Conservation (phyloP, 2,329 filamentous ascomycete species). For the Plectosphaerella sp. region DNA sequence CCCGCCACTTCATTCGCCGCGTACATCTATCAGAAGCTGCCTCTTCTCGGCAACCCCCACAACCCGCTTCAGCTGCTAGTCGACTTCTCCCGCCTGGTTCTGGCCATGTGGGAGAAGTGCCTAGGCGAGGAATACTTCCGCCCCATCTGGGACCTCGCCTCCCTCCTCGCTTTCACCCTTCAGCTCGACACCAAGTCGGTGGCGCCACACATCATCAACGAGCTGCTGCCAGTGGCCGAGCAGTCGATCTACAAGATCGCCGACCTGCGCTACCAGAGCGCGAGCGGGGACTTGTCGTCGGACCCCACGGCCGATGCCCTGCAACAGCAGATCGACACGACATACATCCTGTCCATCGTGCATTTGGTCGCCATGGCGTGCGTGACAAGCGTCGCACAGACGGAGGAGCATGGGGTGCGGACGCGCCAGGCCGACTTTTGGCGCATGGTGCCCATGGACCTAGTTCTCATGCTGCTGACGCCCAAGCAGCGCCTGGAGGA, state of each 20-base stretch:
- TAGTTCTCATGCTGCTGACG: slow-evolving; percentile 63
- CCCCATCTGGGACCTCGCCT: slow-evolving; percentile 62
- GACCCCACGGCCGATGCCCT: slow-evolving; percentile 19
- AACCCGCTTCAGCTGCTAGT: slow-evolving; percentile 53
- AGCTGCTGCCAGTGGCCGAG: slow-evolving; percentile 50
- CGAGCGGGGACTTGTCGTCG: slow-evolving; percentile 41
- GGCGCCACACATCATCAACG: slow-evolving; percentile 53
- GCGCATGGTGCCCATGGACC: slow-evolving; percentile 61
- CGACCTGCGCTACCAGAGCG: slow-evolving; percentile 48
- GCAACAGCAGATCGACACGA: slow-evolving; percentile 56
- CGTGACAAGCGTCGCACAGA: slow-evolving; percentile 29
- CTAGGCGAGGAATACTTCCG: slow-evolving; percentile 57
- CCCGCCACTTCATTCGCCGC: slow-evolving; percentile 59
- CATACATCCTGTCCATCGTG: slow-evolving; percentile 62
- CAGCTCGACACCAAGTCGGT: slow-evolving; percentile 56
- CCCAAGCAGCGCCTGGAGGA: slow-evolving; percentile 61
- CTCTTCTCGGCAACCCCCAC: slow-evolving; percentile 44
- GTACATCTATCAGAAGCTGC: slow-evolving; percentile 63
- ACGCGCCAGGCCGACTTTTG: slow-evolving; percentile 52
- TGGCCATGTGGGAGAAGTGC: slow-evolving; percentile 66
- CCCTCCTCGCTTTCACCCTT: slow-evolving; percentile 60
- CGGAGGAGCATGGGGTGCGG: slow-evolving; percentile 20
- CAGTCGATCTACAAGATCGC: slow-evolving; percentile 57
- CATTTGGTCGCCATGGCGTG: slow-evolving; percentile 59
- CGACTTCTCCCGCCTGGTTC: slow-evolving; percentile 59